phyloP scores from a whole-genome alignment of 2,329 filamentous ascomycete species.

The Ampelomyces quisqualis region DNA sequence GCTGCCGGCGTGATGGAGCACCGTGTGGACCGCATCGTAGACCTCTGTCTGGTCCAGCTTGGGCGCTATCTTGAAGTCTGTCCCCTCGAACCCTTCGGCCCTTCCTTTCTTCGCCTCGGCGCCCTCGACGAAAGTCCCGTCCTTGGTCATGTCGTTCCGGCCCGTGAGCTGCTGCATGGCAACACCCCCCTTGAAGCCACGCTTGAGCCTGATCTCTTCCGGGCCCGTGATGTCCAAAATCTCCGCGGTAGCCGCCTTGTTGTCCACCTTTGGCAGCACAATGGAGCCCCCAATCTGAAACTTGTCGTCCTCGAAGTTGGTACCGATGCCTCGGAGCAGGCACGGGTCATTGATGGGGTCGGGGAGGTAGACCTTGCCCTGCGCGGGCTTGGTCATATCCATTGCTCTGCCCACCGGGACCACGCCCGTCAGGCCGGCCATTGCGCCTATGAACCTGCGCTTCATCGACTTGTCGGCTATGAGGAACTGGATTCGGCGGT shows the following conservation, averaged over 20 bases:
- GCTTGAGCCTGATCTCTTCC: conserved; percentile 82
- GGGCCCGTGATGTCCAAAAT: conserved; percentile 78
- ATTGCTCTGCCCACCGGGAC: conserved; percentile 92
- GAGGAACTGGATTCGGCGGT: conserved; percentile 85
- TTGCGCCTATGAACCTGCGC: conserved; percentile 82
- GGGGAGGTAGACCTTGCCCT: conserved; percentile 82
- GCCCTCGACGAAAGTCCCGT: conserved; percentile 62
- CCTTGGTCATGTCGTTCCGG: conserved; percentile 67
- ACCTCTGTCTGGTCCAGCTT: conserved; percentile 93
- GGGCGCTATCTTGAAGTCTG: conserved; percentile 82
- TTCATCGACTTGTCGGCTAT: conserved; percentile 95
- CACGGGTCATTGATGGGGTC: conserved; percentile 84
- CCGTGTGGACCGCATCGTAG: conserved; percentile 87
- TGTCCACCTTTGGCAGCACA: conserved; percentile 81
- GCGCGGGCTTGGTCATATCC: conserved; percentile 78
- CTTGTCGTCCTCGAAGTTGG: conserved; percentile 69
- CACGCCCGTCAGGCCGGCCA: conserved; percentile 80
- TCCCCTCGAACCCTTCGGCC: conserved; percentile 66
- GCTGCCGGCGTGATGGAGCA: conserved; percentile 78
- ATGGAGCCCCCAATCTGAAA: conserved; percentile 68
- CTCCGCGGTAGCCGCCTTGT: conserved; percentile 77
- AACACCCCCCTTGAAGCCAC: conserved; percentile 76
- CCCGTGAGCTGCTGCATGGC: conserved; percentile 81
- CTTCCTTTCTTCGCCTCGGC: conserved; percentile 55
- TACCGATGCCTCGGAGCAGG: conserved; percentile 75